Base-by-base conservation (phyloP, 2,329 filamentous ascomycete species). In the Penicillium sp. region DNA sequence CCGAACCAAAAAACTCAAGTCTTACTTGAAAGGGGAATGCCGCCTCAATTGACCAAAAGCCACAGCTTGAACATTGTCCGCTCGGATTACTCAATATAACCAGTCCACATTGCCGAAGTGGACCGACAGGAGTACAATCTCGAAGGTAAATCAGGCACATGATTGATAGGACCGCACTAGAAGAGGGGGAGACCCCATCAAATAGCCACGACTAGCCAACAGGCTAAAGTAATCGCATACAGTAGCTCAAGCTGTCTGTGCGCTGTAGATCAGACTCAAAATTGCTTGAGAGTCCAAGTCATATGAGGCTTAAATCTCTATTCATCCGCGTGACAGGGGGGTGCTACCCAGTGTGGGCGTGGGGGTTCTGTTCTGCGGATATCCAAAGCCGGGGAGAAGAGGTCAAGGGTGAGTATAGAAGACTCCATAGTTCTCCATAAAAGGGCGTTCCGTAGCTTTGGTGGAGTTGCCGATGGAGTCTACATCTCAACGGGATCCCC, bases 21-120 rank as follows among this genome's bases (percentile, higher is more conserved):
- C 50, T 40, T 65, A 40, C 63, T 61, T 49, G 58, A 49, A 54
- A 19, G 22, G 61, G 63, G 37, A 61, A 47, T 61, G 15, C 61
- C 61, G 63, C 38, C 24, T 17, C 4, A 37, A 42, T 30, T 17
- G 10, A 33, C 30, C 30, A 33, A 33, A 33, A 33, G 30, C 30
- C 30, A 33, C 30, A 10, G 12, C 30, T 2, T 33, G 30, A 10
- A 33, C 12, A 33, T 33, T 33, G 30, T 33, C 30, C 30, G 30
- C 61, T 67, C 66, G 67, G 66, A 37, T 67, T 69, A 68, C 67
- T 68, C 65, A 49, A 65, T 68, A 60, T n/a, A 24, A 38, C 13
- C 35, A 26, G 37, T n/a, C 51, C 49, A 51, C 49, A 51, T 8
- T 4, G 49, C 28, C 49, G 8, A 51, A 54, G 63, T 61, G 22